Base-by-base conservation (phyloP, 352 stramenopile species). In the Phytopythium aichiense region DNA sequence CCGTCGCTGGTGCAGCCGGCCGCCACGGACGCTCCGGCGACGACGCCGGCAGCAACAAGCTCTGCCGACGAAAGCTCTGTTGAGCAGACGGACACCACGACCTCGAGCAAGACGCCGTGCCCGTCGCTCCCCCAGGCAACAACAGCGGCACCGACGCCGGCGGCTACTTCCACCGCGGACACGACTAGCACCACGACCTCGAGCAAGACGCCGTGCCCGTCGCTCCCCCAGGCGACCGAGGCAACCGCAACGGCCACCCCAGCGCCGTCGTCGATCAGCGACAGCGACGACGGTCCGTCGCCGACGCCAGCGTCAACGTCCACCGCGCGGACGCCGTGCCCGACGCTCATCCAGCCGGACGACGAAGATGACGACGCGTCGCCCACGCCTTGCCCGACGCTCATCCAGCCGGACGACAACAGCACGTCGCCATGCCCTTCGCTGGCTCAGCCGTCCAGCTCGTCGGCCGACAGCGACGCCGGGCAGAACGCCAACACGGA, bases 401-500 rank as follows among this genome's bases (percentile, higher is more conserved):
- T 80, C 20, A 68, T 73, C 13, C 65, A 81, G 52, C 61, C 48
- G 15, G 35, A 40, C 35, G 35, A 40, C 35, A 40, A 15, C 9
- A 25, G 64, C 52, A 56, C 68, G 46, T 68, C 67, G 20, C 71
- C 63, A 16, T 72, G 60, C 40, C 67, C 70, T 25, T 68, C 65
- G n/a, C 55, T 79, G 20, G 65, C 72, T 15, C 65, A 81, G 52
- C 65, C 66, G 7, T 49, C 50, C 3, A 43, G 56, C 28, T 50
- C 67, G 15, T 52, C 63, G 7, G 43, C 49, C 37, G 64, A 61
- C 35, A 56, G 42, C 31, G 69, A 69, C 33, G 56, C 63, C 20
- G 46, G 25, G 16, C 35, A 69, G 28, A 69, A 67, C 28, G 79
- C 77, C 46, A 75, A 69, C 60, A 81, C 73, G 33, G 66, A 77